Evolutionary conservation across 129 eudicot species (phyloP), one percentile per base, ranked within the genome.

Genomic region (Pittosporum tobira): DNA sequence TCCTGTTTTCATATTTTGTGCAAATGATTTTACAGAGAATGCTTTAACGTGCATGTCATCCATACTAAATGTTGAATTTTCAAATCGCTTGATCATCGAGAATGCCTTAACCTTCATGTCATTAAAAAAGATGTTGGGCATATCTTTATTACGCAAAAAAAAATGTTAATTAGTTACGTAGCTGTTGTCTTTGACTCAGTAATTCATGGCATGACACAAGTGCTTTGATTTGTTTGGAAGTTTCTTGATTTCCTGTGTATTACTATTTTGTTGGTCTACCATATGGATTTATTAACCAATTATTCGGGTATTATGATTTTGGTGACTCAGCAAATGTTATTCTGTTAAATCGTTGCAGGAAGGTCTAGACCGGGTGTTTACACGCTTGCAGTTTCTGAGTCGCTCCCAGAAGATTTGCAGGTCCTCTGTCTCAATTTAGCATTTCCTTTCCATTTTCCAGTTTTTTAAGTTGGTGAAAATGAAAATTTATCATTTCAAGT

Each of bases 331-430:
- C 55, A 45, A 20, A 37, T 46, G 23, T 36, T 44, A 64, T 61
- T 26, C 21, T 31, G 44, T 67, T 26, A 20, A 75, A 66, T 30
- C 34, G 51, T 71, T 66, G 68, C 81, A 88, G 94, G 85, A 23
- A 82, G 67, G 52, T 77, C 63, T 71, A 88, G 63, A 45, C 98
- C 98, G 22, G 98, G 98, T 22, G 86, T 95, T 73, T 91, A 91
- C 73, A 86, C 98, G 13, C 83, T 91, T 44, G 94, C 94, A 9
- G 98, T 91, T 61, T 91, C 98, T 52, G 98, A 91, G 64, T 79
- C 73, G 67, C 94, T 91, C 31, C 67, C 93, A 1, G 90, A 83
- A 48, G 98, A 91, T 58, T 57, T 85, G 67, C 83, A 72, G 95
- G 97, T 89, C 30, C 27, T 19, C 58, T n/a, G 49, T 21, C 57